phyloP scores from a whole-genome alignment of 441 rosid species.

The Pelargonium fulgidum region DNA sequence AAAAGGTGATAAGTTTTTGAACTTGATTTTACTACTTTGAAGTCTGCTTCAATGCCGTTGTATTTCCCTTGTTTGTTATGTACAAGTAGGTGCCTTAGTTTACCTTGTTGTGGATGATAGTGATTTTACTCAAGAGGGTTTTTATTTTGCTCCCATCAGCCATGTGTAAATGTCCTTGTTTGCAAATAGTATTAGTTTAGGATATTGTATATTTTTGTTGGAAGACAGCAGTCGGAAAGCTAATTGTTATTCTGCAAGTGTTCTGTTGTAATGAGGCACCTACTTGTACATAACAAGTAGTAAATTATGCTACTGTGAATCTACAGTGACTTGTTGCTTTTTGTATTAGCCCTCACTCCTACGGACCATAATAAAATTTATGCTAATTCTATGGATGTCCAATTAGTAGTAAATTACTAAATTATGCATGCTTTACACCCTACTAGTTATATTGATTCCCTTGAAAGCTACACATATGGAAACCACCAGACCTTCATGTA shows the following conservation, averaged over 20 bases:
- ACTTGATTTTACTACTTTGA: not conserved
- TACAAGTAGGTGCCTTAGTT: not conserved
- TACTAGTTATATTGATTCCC: not conserved
- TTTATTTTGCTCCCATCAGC: not conserved
- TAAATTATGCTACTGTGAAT: not conserved
- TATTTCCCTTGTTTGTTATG: not conserved
- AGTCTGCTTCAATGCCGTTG: not conserved
- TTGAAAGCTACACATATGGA: not conserved
- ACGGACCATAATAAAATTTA: not conserved
- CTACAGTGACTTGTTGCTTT: not conserved
- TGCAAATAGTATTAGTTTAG: not conserved
- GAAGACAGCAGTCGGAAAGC: not conserved
- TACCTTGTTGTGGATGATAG: not conserved
- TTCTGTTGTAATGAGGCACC: not conserved
- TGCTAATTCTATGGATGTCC: not conserved
- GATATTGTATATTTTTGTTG: not conserved
- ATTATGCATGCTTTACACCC: not conserved
- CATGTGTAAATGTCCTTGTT: not conserved
- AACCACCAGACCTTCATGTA: not conserved
- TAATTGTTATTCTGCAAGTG: not conserved
- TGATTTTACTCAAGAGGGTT: not conserved
- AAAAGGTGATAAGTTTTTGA: constrained; percentile 46
- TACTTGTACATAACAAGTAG: too few relatives aligned
- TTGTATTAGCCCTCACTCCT: not conserved
- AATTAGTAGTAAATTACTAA: not conserved